Evolutionary conservation across 176 grass and related monocot genomes (phyloP).

Genomic region (Oryza officinalis): DNA sequence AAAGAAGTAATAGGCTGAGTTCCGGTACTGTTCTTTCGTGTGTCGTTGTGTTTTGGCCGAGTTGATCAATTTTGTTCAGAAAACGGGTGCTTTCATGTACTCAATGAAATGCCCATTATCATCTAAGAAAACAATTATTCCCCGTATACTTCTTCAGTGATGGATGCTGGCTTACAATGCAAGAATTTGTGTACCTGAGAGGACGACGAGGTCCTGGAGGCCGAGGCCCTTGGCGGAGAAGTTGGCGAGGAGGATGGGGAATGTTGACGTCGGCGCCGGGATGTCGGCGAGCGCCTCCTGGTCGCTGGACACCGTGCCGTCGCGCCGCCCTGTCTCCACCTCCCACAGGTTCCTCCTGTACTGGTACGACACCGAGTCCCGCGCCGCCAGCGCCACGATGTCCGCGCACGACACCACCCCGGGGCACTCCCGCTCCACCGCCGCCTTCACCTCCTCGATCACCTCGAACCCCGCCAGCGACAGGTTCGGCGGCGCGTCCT

Average conservation of each 20-base stretch:
- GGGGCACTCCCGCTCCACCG: conserved; percentile 26
- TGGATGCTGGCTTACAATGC: no score
- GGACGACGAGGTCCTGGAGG: conserved; percentile 57
- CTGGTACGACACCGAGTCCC: conserved; percentile 52
- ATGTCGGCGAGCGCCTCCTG: conserved; percentile 32
- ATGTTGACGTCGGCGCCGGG: conserved; percentile 39
- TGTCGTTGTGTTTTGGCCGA: no score
- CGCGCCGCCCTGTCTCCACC: conserved; percentile 54
- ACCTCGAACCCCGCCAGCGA: conserved; percentile 48
- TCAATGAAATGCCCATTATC: no score
- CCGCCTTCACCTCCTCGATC: conserved; percentile 63
- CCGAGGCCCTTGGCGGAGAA: conserved; percentile 45
- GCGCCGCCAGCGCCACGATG: conserved; percentile 43
- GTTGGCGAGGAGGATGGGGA: conserved; percentile 36
- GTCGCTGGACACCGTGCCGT: conserved; percentile 37
- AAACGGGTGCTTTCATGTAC: no score
- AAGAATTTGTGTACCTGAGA: conserved; percentile 39
- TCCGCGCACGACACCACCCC: conserved; percentile 52
- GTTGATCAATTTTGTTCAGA: no score
- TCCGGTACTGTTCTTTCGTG: no score
- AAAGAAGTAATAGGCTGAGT: no score
- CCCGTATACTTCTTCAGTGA: no score
- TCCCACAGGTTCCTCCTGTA: conserved; percentile 48
- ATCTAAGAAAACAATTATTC: no score
- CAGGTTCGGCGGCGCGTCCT: conserved; percentile 46